Evolutionary conservation across 139 green algal genomes (phyloP), one percentile per base, ranked within the genome.

Genomic region (Dunaliella primolecta): DNA sequence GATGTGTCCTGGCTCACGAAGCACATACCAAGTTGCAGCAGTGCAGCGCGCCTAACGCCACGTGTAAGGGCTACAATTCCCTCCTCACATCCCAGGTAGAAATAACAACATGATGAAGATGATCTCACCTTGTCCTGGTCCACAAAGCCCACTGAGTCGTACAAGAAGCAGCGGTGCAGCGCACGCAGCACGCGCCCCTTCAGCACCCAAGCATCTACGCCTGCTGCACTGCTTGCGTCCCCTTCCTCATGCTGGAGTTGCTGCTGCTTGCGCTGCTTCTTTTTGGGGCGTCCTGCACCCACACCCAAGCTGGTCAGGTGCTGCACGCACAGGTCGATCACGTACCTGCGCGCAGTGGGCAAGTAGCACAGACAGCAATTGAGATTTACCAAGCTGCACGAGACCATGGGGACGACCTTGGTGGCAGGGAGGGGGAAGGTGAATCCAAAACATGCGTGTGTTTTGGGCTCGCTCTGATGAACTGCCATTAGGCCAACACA

Each of bases 151-250:
- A 88, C 89, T 0, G 88, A 86, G 86, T 99, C 96, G 86, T 98
- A 94, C 77, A 94, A 77, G 76, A 96, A 95, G 85, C 90, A 94
- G 72, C 95, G 93, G 85, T 98, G 94, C 87, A 98, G 88, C 1
- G 93, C 87, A 3, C 87, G 89, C 35, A 98, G 56, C 2, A 95
- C 89, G 55, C 94, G 89, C 64, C 91, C 56, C 0, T 86, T 70
- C 37, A 94, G 81, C 55, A 93, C 82, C 90, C 91, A 96, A 1
- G 31, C 78, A 30, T n/a, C 75, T 70, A 24, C 34, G 37, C 76
- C 84, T 81, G 77, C 70, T 75, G 78, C 86, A 30, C 36, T 87
- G 2, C 46, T 46, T 2, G 80, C 85, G 0, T 80, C 83, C 3
- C 78, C 31, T 30, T 57, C 27, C 55, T 84, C 37, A 15, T 81